Base-by-base conservation (phyloP, 2,329 filamentous ascomycete species). In the Fusarium kyushuense region DNA sequence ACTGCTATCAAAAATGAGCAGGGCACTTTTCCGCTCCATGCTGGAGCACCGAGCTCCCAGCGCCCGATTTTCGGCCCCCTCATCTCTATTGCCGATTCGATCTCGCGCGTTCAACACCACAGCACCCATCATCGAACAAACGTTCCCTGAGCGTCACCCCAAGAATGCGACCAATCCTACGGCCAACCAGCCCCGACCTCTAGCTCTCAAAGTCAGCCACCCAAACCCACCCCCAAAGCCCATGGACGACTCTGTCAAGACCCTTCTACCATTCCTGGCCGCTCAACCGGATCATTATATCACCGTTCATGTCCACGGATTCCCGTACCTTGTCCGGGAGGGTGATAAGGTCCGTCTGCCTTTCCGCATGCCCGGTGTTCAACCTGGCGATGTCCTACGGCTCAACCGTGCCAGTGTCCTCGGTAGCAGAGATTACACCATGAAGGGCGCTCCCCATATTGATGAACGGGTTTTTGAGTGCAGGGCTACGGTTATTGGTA, bases 371-470 rank as follows among this genome's bases (percentile, higher is more conserved):
- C 88, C 89, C 4, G 89, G 87, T 27, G 92, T 93, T 7, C 81
- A 85, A 10, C 90, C 94, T 1, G 96, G 96, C 30, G 95, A 98
- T 77, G 83, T 96, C 36, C 84, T 99, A 63, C 92, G 94, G 9
- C 86, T 99, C 59, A 95, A 97, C 81, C 90, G 94, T 57, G 96
- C 94, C 25, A 90, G 89, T 40, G 84, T 90, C 54, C 82, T 99
- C 43, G 96, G 96, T 29, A 95, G 90, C 71, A 87, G 96, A 67
- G 95, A 98, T 79, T 97, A 92, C 81, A 97, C 95, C 7, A 84
- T 98, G 67, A 92, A 94, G 79, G 92, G 92, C 7, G 82, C 86
- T 6, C 89, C 92, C n/a, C 95, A 92, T 76, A 81, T 98, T 65
- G 94, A 97, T 77, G 91, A 95, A 79, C 82, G 89, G 54, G 79